Base-by-base conservation (phyloP, 176 grass and related monocot species). In the Aegilops bicornis region DNA sequence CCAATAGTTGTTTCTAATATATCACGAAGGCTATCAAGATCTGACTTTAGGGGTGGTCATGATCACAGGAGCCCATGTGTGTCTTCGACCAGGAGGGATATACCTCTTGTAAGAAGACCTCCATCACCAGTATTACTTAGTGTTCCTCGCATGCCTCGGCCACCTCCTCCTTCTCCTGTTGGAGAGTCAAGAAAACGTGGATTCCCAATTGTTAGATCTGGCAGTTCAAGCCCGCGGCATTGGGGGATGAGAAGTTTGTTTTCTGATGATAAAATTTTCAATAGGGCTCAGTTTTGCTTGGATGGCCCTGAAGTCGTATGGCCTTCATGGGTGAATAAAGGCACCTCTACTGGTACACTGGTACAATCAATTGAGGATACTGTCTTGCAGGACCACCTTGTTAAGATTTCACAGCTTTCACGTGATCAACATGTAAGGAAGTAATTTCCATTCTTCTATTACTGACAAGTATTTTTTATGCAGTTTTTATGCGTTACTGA, bases 261-360 rank as follows among this genome's bases (percentile, higher is more conserved):
- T 91, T 84, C 84, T 39, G 96, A 98, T 69, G 96, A 94, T 78
- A 94, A 87, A 78, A 85, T 78, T 82, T 84, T 88, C 31, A 90
- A 91, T 78, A 92, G 88, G 86, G 91, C 84, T 52, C 93, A 88
- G 84, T 84, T 87, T 92, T 92, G 92, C 76, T 89, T 96, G 85
- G 96, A 96, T 92, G 93, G 96, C 64, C 92, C 94, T 89, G 96
- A 98, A 88, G 93, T 98, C 73, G 92, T 98, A 79, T 98, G 96
- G 96, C 91, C 96, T 85, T 91, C 90, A 85, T 94, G 91, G 92
- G 76, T 65, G 70, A 91, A 89, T 83, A 92, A 97, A 88, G 92
- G 86, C 2, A 80, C 79, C 69, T 37, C 87, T 76, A 79, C 81
- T 47, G 79, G 73, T 87, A 86, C 89, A 48, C 77, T 98, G 83